phyloP scores from a whole-genome alignment of 148 eudicot species.

The Rhododendron griersonianum region DNA sequence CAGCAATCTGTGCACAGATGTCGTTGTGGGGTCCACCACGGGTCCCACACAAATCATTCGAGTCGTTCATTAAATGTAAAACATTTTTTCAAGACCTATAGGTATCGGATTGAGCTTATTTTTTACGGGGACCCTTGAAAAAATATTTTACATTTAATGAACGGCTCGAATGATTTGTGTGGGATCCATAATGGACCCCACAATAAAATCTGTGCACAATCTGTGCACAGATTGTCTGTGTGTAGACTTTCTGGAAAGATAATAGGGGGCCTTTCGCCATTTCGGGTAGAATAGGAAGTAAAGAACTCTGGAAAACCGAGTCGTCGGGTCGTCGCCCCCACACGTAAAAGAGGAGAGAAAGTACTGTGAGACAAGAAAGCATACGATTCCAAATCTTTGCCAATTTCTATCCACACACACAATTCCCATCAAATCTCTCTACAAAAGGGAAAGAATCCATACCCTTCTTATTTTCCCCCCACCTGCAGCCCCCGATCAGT shows the following conservation, averaged over 20 bases:
- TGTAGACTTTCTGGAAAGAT: not conserved
- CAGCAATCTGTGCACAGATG: no score
- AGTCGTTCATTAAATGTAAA: no score
- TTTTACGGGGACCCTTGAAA: no score
- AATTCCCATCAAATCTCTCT: not conserved
- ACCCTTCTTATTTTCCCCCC: not conserved
- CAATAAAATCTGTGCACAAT: no score
- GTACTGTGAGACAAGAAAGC: not conserved
- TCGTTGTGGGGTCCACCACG: no score
- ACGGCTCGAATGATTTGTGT: no score
- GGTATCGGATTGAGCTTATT: no score
- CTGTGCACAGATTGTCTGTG: no score
- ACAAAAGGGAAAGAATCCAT: not conserved
- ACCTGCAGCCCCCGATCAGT: not conserved
- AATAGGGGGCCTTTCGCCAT: not conserved
- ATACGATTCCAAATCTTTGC: constrained; percentile 7
- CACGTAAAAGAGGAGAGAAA: not conserved
- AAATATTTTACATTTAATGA: no score
- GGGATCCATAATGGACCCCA: no score
- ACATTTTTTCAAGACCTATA: no score
- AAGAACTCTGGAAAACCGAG: not conserved
- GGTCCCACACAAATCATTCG: no score
- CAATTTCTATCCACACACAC: constrained; percentile 1
- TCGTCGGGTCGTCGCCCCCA: not conserved
- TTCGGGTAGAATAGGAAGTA: not conserved